A percentile compares a stretch with the other conserved stretches of the same genome.
phyloP scores from a whole-genome alignment of 306 rosid species.

The Vachellia collinsii region DNA sequence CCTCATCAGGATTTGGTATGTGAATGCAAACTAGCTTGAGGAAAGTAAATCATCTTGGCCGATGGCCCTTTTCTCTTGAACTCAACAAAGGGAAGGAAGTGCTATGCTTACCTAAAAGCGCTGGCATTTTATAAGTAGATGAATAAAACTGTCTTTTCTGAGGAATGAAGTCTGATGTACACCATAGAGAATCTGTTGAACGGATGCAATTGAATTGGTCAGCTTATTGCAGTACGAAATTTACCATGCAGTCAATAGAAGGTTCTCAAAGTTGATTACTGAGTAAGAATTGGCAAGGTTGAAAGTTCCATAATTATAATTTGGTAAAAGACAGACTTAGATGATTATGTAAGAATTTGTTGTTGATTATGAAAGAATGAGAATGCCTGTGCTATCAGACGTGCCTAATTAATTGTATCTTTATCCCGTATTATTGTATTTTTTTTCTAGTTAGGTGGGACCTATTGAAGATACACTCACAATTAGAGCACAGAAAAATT shows the following conservation, averaged over 20 bases:
- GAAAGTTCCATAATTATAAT: slow-evolving; percentile 14
- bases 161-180: background rate
- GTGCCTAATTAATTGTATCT: background rate
- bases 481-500: slow-evolving; percentile 1
- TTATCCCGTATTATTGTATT: slow-evolving; percentile 12
- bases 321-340: background rate
- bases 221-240: slow-evolving; percentile 8
- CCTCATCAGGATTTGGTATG: background rate
- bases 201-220: background rate
- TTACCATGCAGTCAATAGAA: background rate
- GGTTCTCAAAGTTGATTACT: slow-evolving; percentile 7
- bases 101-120: background rate
- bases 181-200: background rate
- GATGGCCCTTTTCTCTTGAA: slow-evolving; percentile 7
- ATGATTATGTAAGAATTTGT: background rate
- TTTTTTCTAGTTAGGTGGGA: slow-evolving; percentile 5
- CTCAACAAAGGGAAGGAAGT: slow-evolving; percentile 5
- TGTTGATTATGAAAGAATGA: slow-evolving; percentile 10
- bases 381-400: slow-evolving; percentile 12
- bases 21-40: background rate
- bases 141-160: background rate
- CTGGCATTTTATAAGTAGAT: background rate
- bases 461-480: slow-evolving; percentile 3
- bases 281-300: slow-evolving; percentile 14
- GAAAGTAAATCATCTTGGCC: background rate